A percentile compares a stretch with the other conserved stretches of the same genome.
Conservation (phyloP, 495 filamentous ascomycete species). For the Xylaria castorea region DNA sequence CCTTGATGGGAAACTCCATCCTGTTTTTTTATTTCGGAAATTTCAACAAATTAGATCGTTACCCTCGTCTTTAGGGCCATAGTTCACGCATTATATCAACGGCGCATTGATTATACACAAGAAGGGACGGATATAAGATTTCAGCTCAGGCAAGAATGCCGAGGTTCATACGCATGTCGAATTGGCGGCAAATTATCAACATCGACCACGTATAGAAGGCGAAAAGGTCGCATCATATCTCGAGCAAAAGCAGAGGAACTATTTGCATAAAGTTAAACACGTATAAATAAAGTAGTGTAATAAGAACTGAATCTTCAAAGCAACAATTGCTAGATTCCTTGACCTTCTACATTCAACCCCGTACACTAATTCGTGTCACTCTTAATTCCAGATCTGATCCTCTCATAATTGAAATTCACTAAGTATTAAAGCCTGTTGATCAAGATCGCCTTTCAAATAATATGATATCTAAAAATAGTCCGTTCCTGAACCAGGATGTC, state of each 20-base stretch:
- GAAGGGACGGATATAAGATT: not conserved
- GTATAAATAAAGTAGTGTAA: not conserved
- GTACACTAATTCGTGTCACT: too few relatives aligned
- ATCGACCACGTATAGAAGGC: not conserved
- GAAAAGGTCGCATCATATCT: not conserved
- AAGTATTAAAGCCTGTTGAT: too few relatives aligned
- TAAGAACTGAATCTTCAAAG: not conserved
- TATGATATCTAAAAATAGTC: constrained; percentile 18
- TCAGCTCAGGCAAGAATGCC: not conserved
- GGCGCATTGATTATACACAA: not conserved
- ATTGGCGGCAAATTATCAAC: not conserved
- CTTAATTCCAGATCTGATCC: not conserved
- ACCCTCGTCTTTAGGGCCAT: too few relatives aligned
- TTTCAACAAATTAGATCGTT: not conserved
- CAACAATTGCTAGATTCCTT: too few relatives aligned
- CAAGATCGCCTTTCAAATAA: not conserved
- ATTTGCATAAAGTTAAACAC: not conserved
- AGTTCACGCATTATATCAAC: constrained; percentile 9
- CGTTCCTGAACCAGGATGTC: not conserved
- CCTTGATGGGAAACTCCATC: constrained; percentile 12
- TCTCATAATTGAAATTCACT: not conserved
- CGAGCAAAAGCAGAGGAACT: not conserved
- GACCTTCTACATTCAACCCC: too few relatives aligned
- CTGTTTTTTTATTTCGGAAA: not conserved
- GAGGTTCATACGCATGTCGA: not conserved